Base-by-base conservation (phyloP, 2,329 filamentous ascomycete genomes). In the Xylaria multiplex region DNA sequence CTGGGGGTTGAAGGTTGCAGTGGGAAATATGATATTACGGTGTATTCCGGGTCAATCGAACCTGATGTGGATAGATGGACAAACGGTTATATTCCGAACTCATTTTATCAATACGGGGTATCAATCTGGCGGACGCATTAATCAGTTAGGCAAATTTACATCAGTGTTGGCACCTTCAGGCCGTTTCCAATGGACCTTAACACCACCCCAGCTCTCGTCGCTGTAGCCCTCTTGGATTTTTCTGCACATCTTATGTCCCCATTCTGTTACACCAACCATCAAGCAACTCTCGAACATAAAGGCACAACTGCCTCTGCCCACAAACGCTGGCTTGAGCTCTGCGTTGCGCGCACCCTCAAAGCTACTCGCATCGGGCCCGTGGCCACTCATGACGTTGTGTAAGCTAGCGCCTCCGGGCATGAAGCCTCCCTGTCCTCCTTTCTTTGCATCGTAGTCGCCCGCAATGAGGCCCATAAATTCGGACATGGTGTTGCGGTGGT, bases 161-260 rank as follows among this genome's bases (percentile, higher is more conserved):
- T 74, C 70, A 0, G 58, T 60, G 13, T 42, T 59, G 7, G 59
- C 72, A 1, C 77, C 80, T 42, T 79, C 77, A 0, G 83, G 81
- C 72, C 73, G 74, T 74, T 80, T 79, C 83, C 90, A 91, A 74
- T 91, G 86, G 49, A 88, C 84, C 78, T 87, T 86, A 59, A 92
- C 80, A 0, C 85, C 85, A 32, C 84, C 88, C 93, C 93, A 97
- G 76, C 91, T 94, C 81, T 96, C 91, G 64, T 89, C 87, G 75
- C 88, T 93, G 75, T 96, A 96, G 63, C 86, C 86, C 70, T 88
- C 83, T 80, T 88, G 85, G 16, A 86, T 82, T 77, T 86, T 86
- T 70, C 81, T 77, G 61, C 84, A 95, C 68, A 86, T 84, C 69
- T 79, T 77, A 67, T 86, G 78, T 1, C 89, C 90, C 89, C 90